phyloP scores from a whole-genome alignment of 75 land plant genomes.

The Picea glauca region DNA sequence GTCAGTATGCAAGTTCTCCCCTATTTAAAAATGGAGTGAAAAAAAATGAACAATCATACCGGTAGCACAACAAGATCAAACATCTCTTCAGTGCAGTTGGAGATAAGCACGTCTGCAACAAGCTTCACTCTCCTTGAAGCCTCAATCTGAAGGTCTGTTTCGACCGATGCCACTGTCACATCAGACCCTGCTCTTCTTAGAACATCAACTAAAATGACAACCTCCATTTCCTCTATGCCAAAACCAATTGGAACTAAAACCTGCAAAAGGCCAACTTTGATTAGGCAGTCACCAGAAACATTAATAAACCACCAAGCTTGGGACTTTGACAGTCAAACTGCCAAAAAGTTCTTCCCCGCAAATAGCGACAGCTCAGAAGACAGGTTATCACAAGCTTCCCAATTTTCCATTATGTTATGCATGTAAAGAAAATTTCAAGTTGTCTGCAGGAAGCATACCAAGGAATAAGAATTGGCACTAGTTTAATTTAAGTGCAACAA shows the following conservation, averaged over 20 bases:
- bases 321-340: too few relatives aligned
- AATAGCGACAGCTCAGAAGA: too few relatives aligned
- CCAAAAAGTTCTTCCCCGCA: too few relatives aligned
- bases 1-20: neutral
- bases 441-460: too few relatives aligned
- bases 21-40: neutral
- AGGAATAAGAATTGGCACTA: too few relatives aligned
- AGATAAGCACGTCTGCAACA: conserved; percentile 63
- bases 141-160: conserved; percentile 41
- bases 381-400: too few relatives aligned
- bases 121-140: conserved; percentile 59
- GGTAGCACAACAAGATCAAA: conserved; percentile 70
- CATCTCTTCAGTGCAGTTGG: conserved; percentile 34
- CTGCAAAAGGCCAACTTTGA: conserved; percentile 16
- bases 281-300: neutral
- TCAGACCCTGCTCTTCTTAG: conserved; percentile 73
- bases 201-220: conserved; percentile 62
- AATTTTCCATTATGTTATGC: too few relatives aligned
- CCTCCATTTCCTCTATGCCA: conserved; percentile 81
- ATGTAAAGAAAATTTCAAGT: too few relatives aligned
- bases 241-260: conserved; percentile 74
- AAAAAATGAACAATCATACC: conserved; percentile 23
- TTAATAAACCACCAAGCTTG: neutral
- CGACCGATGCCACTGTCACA: conserved; percentile 83
- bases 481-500: too few relatives aligned